Base-by-base conservation (phyloP, 345 rosid genomes). In the Arabis alpina region DNA sequence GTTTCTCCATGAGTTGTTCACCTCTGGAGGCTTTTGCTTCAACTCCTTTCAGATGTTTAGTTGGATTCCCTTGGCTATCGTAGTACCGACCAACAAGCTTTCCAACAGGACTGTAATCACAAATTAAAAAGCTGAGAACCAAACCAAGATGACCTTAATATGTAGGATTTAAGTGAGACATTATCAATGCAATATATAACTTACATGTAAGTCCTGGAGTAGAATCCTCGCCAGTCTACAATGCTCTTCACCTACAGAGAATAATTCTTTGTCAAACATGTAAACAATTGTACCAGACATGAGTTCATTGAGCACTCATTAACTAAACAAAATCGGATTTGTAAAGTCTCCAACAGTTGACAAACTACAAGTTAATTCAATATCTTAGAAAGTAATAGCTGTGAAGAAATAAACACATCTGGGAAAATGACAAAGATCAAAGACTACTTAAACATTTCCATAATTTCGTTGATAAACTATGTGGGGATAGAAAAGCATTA, bases 1-100 rank as follows among this genome's bases (percentile, higher is more conserved):
- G 99, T 77, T 89, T 85, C 80, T 89, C 95, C 86, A 85, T 60
- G 56, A 94, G 92, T 62, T 91, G 97, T 25, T 88, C 88, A 53
- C 96, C 99, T 88, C 96, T 85, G 28, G 87, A 86, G 68, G 97
- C 93, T 77, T 91, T 91, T 43, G 96, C 97, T 85, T 91, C 95
- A 24, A 77, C 96, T 74, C 96, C 99, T 82, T 91, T 93, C 70
- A 93, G 76, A 66, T 81, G 81, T 76, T 93, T 93, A 15, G 99
- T 86, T 7, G 97, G 86, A 74, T 86, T 89, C 47, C 99, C 97
- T 50, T 82, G 74, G 71, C 75, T 71, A 77, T 93, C 91, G 52
- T 93, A 86, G 75, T 88, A 93, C 68, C 85, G 91, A 37, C 97
- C 97, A 66, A 91, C 84, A 67, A 93, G 86, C 80, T 83, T 93